Conservation (phyloP, 495 filamentous ascomycete genomes). For the Annulohypoxylon stygium region DNA sequence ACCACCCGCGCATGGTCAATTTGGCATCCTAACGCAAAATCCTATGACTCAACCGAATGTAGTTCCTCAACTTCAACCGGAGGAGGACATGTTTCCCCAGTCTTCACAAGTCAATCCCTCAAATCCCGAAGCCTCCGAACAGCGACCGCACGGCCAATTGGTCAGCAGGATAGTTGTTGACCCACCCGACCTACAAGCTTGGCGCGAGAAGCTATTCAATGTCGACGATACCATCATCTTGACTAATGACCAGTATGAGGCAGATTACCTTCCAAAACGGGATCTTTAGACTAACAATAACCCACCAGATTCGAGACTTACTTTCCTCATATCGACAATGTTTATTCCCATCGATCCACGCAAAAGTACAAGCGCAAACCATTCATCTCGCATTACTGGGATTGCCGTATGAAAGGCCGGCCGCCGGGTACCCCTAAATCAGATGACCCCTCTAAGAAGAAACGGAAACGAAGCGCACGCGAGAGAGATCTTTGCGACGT, state of each 20-base stretch:
- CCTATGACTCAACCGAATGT: constrained; percentile 54
- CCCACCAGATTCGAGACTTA: constrained; percentile 81
- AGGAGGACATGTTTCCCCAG: constrained; percentile 46
- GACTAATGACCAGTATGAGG: constrained; percentile 81
- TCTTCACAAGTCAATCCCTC: constrained; percentile 42
- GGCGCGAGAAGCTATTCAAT: constrained; percentile 82
- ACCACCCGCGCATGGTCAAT: constrained; percentile 51
- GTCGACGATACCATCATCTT: constrained; percentile 80
- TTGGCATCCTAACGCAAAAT: constrained; percentile 60
- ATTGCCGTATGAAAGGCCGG: constrained; percentile 88
- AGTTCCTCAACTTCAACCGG: constrained; percentile 56
- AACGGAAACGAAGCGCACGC: constrained; percentile 82
- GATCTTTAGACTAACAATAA: constrained; percentile 38
- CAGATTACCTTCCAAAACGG: constrained; percentile 17
- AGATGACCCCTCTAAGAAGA: constrained; percentile 88
- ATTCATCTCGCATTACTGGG: constrained; percentile 89
- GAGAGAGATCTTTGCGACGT: constrained; percentile 88
- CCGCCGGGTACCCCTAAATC: constrained; percentile 88
- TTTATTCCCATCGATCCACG: constrained; percentile 91
- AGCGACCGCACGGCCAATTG: constrained; percentile 66
- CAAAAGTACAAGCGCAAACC: constrained; percentile 87
- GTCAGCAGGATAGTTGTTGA: constrained; percentile 70
- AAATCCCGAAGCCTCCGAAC: constrained; percentile 51
- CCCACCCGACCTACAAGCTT: constrained; percentile 77
- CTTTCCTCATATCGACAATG: constrained; percentile 91